A percentile compares a stretch with the other conserved stretches of the same genome.
phyloP scores from a whole-genome alignment of 495 filamentous ascomycete genomes.

The Entonaema liquescens region DNA sequence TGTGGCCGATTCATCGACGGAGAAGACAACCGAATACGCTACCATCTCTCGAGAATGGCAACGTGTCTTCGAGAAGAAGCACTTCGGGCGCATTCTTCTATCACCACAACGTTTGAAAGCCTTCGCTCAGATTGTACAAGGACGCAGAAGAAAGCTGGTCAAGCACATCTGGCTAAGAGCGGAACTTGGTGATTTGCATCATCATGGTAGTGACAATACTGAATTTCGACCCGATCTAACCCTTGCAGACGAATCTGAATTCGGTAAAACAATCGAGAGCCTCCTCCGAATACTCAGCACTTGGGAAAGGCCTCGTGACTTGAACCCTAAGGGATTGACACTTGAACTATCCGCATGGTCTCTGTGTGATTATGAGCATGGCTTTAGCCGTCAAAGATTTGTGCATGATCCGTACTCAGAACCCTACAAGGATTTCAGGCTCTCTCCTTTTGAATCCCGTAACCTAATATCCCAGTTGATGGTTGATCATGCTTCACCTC shows the following conservation, averaged over 20 bases:
- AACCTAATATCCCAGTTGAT: background rate
- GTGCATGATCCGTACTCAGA: background rate
- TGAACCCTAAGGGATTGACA: background rate
- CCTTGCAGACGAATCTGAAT: background rate
- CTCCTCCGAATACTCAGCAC: background rate
- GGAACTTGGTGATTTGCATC: background rate
- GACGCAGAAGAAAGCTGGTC: background rate
- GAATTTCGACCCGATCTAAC: background rate
- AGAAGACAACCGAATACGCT: background rate
- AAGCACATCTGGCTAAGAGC: background rate
- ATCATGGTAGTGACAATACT: background rate
- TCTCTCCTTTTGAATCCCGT: background rate
- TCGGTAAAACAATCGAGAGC: background rate
- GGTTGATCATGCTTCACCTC: background rate
- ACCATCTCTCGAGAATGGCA: background rate
- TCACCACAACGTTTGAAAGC: background rate
- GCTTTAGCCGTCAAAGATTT: background rate
- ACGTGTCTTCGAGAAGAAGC: background rate
- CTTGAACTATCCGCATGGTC: background rate
- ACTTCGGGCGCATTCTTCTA: background rate
- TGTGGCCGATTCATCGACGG: background rate
- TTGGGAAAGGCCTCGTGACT: background rate
- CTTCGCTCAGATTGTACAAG: background rate
- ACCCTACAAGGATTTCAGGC: background rate
- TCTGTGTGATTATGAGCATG: background rate